These are phyloP conservation scores for Hyaloperonospora brassicae DNA, from an alignment of 352 stramenopile species.

Conservation along the genomic window DNA sequence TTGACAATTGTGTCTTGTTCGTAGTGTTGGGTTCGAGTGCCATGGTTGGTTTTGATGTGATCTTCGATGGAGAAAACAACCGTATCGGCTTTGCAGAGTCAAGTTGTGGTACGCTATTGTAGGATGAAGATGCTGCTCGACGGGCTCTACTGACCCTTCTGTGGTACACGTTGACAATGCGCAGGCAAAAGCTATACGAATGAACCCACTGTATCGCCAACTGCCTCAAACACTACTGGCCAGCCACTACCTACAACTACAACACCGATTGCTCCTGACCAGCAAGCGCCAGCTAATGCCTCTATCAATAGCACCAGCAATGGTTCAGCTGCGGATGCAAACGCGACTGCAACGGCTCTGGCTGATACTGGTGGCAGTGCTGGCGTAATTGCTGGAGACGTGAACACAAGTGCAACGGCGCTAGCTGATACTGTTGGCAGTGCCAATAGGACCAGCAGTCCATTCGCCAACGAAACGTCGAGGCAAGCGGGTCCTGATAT, in stretches of 20 bases:
- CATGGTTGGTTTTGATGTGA: slow-evolving; percentile 80
- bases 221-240: slow-evolving; percentile 5
- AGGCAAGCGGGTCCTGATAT: slow-evolving; percentile 17
- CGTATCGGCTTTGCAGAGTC: slow-evolving; percentile 76
- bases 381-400: not conserved
- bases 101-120: slow-evolving; percentile 39
- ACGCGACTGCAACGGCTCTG: slow-evolving; percentile 12
- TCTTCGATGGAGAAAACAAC: slow-evolving; percentile 72
- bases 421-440: slow-evolving; percentile 3
- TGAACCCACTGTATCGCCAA: slow-evolving; percentile 5
- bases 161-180: not conserved
- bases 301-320: slow-evolving; percentile 8
- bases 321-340: slow-evolving; percentile 9
- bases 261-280: slow-evolving; percentile 3
- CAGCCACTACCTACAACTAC: slow-evolving; percentile 4
- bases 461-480: slow-evolving; percentile 1
- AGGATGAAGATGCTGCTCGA: not conserved
- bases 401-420: slow-evolving; percentile 8
- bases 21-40: slow-evolving; percentile 67
- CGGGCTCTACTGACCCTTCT: not conserved
- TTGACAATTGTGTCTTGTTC: slow-evolving; percentile 6
- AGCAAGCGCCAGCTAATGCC: slow-evolving; percentile 4
- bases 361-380: slow-evolving; percentile 1
- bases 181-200: slow-evolving; percentile 18
- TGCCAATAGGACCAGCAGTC: slow-evolving; percentile 4